Evolutionary conservation across 768 basidiomycete genomes (phyloP), one percentile per base, ranked within the genome.

Genomic region (Tylopilus rubrobrunneus): DNA sequence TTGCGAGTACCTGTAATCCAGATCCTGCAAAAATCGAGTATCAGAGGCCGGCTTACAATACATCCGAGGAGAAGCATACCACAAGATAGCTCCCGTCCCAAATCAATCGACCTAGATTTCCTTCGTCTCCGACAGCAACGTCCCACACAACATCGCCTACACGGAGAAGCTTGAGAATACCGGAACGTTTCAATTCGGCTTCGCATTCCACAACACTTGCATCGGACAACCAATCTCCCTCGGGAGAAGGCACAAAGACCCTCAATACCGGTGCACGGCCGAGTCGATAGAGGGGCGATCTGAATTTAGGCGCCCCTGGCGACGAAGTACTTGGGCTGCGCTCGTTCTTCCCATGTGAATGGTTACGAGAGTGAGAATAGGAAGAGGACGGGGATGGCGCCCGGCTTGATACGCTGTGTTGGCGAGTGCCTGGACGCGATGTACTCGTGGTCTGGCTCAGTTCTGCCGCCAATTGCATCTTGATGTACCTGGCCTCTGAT

Each of bases 11-110:
- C 84, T 83, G 67, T 90, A 91, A 67, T 93, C 91, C 51, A 93
- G 75, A 71, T 93, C 91, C 91, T 93, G 62, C 14, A 45, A 56
- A 59, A 28, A n/a, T 25, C 46, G 45, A 36, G 10, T 9, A 41
- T 55, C 40, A n/a, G 31, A 51, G 19, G 25, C 14, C 15, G 37
- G 5, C 5, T 29, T 15, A 23, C 23, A 40, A 48, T 31, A 33
- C 5, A 49, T 45, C 46, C 51, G 52, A 51, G 44, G 40, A 52
- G 53, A 59, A 28, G 76, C 88, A 63, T 65, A 92, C 90, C 61
- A 93, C 83, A 7, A 93, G 76, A 71, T 91, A 93, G 55, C 81
- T 83, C n/a, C 91, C 91, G 65, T 92, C 92, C 90, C 90, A 93
- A 9, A 92, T 76, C 68, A 92, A 65, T 57, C 87, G 73, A n/a